Evolutionary conservation across 768 basidiomycete genomes (phyloP), one percentile per base, ranked within the genome.

Genomic region (Lyophyllum atratum): DNA sequence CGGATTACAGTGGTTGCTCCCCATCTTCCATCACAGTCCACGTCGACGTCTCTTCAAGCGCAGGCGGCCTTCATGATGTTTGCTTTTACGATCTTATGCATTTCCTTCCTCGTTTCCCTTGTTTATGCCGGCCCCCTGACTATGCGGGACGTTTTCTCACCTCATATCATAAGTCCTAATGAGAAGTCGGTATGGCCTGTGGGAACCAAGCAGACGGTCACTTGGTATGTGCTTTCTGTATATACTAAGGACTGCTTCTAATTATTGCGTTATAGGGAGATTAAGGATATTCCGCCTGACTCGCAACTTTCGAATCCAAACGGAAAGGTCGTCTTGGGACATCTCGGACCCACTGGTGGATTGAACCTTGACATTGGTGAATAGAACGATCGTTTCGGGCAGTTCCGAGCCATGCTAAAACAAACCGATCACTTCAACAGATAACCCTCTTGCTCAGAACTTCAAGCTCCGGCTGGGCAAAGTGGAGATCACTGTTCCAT

Each of bases 291-390:
- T 19, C 81, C 80, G 21, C 71, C 75, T 21, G 74, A 75, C 59
- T 71, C 73, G 31, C 72, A 78, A 52, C 68, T 80, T 58, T 79
- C 84, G 51, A 82, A 82, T 61, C 73, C 75, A 12, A 69, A 66
- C 37, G 85, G 85, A 45, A 74, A 68, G 66, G 66, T 87, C 33
- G 67, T 83, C 17, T 72, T 89, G 15, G 87, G 86, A 2, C 77
- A 72, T 64, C 58, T 82, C 47, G 69, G 70, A 7, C 28, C 64
- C 2, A 74, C 72, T 25, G 68, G 71, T 24, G 80, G 80, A 55
- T 74, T 83, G 64, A 82, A 88, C 66, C 78, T 89, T 25, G 75
- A 82, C 52, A 61, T 82, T 46, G 73, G 83, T 86, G 55, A 61
- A 6, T 44, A 15, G n/a, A 8, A 12, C 34, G 46, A 37, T 21